Conservation (phyloP, 257 asterid genomes). For the Penstemon davidsonii region DNA sequence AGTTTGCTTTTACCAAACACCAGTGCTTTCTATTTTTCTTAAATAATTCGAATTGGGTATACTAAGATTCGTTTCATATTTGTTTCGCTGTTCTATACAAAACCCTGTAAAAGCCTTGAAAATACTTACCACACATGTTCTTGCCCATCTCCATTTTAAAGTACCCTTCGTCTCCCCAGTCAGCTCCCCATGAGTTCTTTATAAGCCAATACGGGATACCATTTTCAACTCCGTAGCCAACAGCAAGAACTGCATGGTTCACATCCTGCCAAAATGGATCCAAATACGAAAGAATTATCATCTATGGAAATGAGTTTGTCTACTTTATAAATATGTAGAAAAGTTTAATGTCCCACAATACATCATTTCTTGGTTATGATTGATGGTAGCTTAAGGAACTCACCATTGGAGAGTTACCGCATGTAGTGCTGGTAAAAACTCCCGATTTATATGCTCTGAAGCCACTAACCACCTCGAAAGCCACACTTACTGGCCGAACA, state of each 20-base stretch:
- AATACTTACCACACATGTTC: constrained; percentile 90
- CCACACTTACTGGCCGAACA: constrained; percentile 85
- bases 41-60: neutral
- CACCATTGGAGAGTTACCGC: constrained; percentile 77
- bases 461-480: constrained; percentile 66
- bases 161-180: constrained; percentile 91
- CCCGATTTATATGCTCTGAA: constrained; percentile 63
- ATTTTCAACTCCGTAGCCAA: constrained; percentile 87
- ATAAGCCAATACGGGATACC: constrained; percentile 87
- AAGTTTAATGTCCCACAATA: neutral
- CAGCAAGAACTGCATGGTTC: constrained; percentile 96
- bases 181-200: constrained; percentile 96
- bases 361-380: neutral
- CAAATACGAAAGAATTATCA: constrained; percentile 11
- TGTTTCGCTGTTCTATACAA: neutral
- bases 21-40: no score
- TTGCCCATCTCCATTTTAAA: constrained; percentile 97
- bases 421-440: constrained; percentile 63
- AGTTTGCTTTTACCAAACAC: neutral
- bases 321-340: neutral
- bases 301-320: neutral
- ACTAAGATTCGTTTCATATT: neutral
- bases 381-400: constrained; percentile 22
- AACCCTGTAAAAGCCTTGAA: neutral
- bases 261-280: constrained; percentile 59